Evolutionary conservation across 1,284 basidiomycete genomes (phyloP).

Genomic region (Sphaerobolus stellatus): DNA sequence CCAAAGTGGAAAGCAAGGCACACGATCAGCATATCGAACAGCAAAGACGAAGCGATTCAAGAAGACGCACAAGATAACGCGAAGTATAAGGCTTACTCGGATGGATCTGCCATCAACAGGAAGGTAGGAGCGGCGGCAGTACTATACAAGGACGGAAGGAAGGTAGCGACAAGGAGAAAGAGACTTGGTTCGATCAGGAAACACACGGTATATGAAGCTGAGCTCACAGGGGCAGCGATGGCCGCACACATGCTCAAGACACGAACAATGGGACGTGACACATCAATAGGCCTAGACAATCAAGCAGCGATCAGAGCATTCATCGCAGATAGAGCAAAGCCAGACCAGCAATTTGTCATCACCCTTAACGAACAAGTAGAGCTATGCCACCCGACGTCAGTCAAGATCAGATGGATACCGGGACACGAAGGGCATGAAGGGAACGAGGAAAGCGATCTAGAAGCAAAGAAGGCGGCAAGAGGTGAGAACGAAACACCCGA

Average conservation of each 20-base stretch:
- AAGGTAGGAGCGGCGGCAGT: neutral
- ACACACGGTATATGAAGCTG: neutral
- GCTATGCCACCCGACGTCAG: neutral
- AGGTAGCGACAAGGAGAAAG: neutral
- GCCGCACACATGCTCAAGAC: neutral
- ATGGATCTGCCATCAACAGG: neutral
- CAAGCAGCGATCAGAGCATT: neutral
- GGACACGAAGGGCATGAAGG: conserved; percentile 21
- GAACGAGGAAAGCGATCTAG: conserved; percentile 21
- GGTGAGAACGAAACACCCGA: conserved; percentile 1
- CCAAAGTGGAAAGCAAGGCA: neutral
- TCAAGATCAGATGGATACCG: conserved; percentile 15
- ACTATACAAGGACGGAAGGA: neutral
- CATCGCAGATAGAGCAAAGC: neutral
- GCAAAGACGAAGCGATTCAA: neutral
- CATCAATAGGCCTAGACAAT: neutral
- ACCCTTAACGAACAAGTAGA: neutral
- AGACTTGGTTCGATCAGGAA: neutral
- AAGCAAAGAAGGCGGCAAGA: conserved; percentile 21
- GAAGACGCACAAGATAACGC: too few relatives aligned
- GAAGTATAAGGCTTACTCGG: neutral
- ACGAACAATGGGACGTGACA: neutral
- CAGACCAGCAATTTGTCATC: neutral
- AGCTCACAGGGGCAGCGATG: neutral
- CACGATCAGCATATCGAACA: neutral